A percentile compares a stretch with the other conserved stretches of the same genome.
Conservation (phyloP, 2,329 filamentous ascomycete genomes). For the Colletotrichum magnum region DNA sequence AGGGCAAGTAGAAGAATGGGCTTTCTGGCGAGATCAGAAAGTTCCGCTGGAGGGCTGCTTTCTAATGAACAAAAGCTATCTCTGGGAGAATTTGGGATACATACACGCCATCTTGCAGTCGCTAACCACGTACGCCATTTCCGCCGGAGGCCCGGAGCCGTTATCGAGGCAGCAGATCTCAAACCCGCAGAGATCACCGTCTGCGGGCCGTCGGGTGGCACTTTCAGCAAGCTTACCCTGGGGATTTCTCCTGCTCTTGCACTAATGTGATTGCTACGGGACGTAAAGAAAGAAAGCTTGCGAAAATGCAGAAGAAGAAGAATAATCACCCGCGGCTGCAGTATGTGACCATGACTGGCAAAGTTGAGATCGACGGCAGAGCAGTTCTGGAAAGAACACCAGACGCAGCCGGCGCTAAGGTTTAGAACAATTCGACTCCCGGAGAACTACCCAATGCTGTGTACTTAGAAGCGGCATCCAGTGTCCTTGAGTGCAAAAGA, state of each 20-base stretch:
- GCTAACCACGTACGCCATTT: slow-evolving; percentile 53
- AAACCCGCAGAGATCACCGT: slow-evolving; percentile 63
- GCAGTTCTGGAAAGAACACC: slow-evolving; percentile 8
- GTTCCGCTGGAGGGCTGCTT: slow-evolving; percentile 52
- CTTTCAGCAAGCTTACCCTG: slow-evolving; percentile 63
- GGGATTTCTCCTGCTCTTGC: slow-evolving; percentile 64
- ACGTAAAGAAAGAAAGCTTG: slow-evolving; percentile 49
- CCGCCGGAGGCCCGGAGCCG: slow-evolving; percentile 63
- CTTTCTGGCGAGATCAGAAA: slow-evolving; percentile 47
- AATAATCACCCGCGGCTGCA: slow-evolving; percentile 5
- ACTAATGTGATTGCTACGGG: slow-evolving; percentile 66
- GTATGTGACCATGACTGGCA: slow-evolving; percentile 20
- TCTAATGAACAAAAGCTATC: slow-evolving; percentile 48
- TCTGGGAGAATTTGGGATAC: slow-evolving; percentile 54
- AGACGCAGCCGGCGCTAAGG: slow-evolving; percentile 4
- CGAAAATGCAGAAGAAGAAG: neutral
- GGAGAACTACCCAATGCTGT: neutral
- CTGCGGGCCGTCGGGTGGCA: slow-evolving; percentile 64
- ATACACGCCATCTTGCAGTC: slow-evolving; percentile 55
- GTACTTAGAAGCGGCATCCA: neutral
- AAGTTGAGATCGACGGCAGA: neutral
- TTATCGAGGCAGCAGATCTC: slow-evolving; percentile 55
- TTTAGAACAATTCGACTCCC: slow-evolving; percentile 14
- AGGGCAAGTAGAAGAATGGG: slow-evolving; percentile 50
- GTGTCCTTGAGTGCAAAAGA: neutral